Percentiles rank a stretch among this genome's conserved stretches.
phyloP scores from a whole-genome alignment of 805 yeast genomes.

The Ogataea minuta region DNA sequence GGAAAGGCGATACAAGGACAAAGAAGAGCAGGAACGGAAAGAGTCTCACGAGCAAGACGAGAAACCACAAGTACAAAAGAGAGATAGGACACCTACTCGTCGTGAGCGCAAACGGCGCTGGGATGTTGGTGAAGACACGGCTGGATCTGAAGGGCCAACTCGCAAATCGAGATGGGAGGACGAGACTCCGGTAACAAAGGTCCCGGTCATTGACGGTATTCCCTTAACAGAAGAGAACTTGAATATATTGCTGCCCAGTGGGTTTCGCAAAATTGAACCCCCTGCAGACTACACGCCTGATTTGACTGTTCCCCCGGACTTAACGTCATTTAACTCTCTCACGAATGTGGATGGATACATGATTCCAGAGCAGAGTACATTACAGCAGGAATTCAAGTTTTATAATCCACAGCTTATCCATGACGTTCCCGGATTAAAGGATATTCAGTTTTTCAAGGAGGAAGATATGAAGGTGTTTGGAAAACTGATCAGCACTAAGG shows the following conservation, averaged over 20 bases:
- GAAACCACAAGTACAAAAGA: conserved; percentile 12
- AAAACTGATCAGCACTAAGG: conserved; percentile 42
- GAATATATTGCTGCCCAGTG: conserved; percentile 50
- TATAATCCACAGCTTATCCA: conserved; percentile 42
- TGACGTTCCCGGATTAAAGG: conserved; percentile 63
- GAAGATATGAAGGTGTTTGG: conserved; percentile 74
- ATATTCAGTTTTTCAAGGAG: conserved; percentile 65
- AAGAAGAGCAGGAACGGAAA: conserved; percentile 39
- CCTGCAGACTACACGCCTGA: conserved; percentile 46
- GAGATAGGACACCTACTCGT: conserved; percentile 25
- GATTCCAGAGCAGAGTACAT: conserved; percentile 50
- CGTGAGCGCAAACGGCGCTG: conserved; percentile 38
- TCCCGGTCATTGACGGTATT: conserved; percentile 34
- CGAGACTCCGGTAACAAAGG: conserved; percentile 2
- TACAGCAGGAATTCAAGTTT: conserved; percentile 21
- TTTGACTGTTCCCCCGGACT: conserved; percentile 18
- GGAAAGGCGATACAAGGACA: conserved; percentile 41
- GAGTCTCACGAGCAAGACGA: conserved; percentile 22
- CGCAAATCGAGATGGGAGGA: conserved; percentile 22
- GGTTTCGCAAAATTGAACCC: conserved; percentile 43
- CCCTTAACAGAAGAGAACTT: conserved; percentile 46
- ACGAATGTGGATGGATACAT: conserved; percentile 39
- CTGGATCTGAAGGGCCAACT: conserved; percentile 11
- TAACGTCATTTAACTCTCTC: conserved; percentile 16
- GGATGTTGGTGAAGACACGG: conserved; percentile 40